Evolutionary conservation across 768 basidiomycete genomes (phyloP).

Genomic region (Trametes coccinea): DNA sequence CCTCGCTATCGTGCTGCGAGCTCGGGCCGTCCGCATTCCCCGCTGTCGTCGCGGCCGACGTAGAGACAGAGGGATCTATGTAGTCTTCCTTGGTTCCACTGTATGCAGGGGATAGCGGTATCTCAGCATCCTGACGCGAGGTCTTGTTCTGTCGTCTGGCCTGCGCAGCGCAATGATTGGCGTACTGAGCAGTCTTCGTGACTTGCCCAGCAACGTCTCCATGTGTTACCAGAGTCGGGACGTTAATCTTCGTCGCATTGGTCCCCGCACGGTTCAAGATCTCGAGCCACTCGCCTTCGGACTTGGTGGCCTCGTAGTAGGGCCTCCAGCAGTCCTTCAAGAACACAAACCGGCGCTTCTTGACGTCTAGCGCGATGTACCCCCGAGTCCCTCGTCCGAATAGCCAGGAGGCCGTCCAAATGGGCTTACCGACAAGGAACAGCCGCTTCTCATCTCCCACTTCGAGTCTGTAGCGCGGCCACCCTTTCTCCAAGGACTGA

Average conservation of each 20-base stretch:
- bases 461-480: too few species aligned
- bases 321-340: conserved; percentile 13
- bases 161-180: not conserved
- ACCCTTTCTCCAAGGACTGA: too few species aligned
- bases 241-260: not conserved
- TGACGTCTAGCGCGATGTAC: too few species aligned
- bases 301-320: not conserved
- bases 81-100: too few species aligned
- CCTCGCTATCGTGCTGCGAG: not conserved
- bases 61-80: too few species aligned
- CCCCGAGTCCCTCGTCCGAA: too few species aligned
- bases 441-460: too few species aligned
- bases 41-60: not conserved
- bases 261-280: not conserved
- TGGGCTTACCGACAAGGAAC: too few species aligned
- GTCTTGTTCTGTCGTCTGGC: not conserved
- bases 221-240: conserved; percentile 1
- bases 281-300: not conserved
- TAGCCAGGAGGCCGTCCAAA: too few species aligned
- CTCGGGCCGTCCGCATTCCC: not conserved
- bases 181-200: not conserved
- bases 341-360: not conserved
- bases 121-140: not conserved
- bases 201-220: conserved; percentile 1
- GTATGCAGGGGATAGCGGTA: not conserved